Conservation (phyloP, 345 rosid species). For the Physaria fendleri region DNA sequence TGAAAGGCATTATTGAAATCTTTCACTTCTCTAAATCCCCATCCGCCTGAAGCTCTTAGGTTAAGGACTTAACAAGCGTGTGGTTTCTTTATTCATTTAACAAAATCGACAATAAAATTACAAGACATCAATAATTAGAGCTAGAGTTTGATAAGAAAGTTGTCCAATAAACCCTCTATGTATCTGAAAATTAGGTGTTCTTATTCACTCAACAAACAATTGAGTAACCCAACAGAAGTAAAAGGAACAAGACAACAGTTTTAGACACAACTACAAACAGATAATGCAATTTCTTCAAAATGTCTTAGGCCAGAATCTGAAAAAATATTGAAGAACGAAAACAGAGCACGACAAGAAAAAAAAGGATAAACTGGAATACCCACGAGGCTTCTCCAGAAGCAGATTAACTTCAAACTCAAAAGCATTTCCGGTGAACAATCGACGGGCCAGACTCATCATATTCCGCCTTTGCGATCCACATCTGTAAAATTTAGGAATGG, state of each 20-base stretch:
- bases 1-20: too few relatives aligned
- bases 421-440: slow-evolving; percentile 87
- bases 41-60: too few relatives aligned
- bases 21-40: too few relatives aligned
- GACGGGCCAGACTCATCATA: slow-evolving; percentile 89
- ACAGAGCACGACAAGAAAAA: slow-evolving; percentile 8
- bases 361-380: slow-evolving; percentile 6
- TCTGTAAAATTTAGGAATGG: slow-evolving; percentile 30
- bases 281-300: neutral
- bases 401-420: slow-evolving; percentile 39
- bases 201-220: slow-evolving; percentile 18
- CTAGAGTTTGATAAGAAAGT: neutral
- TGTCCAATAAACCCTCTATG: neutral
- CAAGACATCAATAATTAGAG: neutral
- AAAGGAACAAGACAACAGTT: neutral
- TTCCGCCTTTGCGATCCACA: slow-evolving; percentile 91
- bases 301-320: slow-evolving; percentile 9
- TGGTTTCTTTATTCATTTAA: neutral
- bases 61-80: too few relatives aligned
- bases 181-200: neutral
- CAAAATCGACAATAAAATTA: neutral
- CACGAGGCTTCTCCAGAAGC: neutral
- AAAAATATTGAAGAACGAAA: slow-evolving; percentile 6
- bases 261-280: slow-evolving; percentile 15
- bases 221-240: neutral